Percentiles rank a stretch among this genome's conserved stretches.
These are phyloP conservation scores for Karstenula rhodostoma DNA, from an alignment of 2,329 filamentous ascomycete species.

Conservation along the genomic window DNA sequence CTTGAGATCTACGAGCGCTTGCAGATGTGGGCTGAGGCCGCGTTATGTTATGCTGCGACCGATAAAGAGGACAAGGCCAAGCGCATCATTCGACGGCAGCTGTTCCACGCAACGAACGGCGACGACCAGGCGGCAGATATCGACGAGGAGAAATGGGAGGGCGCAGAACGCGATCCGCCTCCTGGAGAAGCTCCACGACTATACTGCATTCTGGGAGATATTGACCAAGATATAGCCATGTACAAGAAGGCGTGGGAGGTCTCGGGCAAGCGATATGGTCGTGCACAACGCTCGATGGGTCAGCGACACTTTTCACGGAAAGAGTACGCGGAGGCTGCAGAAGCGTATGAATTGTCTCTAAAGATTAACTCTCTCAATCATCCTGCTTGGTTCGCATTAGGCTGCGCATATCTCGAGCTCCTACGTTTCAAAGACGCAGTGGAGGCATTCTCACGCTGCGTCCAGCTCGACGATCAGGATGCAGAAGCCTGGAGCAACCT, in stretches of 20 bases:
- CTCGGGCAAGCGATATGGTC: slow-evolving; percentile 79
- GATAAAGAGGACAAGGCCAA: slow-evolving; percentile 85
- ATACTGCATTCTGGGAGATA: slow-evolving; percentile 92
- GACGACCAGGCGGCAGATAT: slow-evolving; percentile 49
- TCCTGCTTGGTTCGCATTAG: slow-evolving; percentile 87
- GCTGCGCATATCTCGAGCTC: slow-evolving; percentile 84
- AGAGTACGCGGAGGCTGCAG: slow-evolving; percentile 73
- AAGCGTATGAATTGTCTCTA: slow-evolving; percentile 81
- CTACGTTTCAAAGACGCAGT: slow-evolving; percentile 79
- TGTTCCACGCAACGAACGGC: slow-evolving; percentile 72
- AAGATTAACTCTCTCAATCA: slow-evolving; percentile 82
- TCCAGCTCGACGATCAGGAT: slow-evolving; percentile 86
- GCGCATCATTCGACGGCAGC: slow-evolving; percentile 76
- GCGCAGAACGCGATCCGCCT: slow-evolving; percentile 72
- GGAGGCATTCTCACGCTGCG: slow-evolving; percentile 82
- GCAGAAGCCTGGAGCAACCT: slow-evolving; percentile 96
- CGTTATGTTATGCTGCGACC: slow-evolving; percentile 82
- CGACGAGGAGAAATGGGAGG: slow-evolving; percentile 66
- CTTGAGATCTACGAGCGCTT: slow-evolving; percentile 95
- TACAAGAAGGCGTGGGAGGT: slow-evolving; percentile 91
- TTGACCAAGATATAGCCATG: slow-evolving; percentile 76
- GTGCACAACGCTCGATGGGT: slow-evolving; percentile 87
- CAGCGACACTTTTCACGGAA: slow-evolving; percentile 75
- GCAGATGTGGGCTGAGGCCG: slow-evolving; percentile 93
- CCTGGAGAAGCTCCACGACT: slow-evolving; percentile 85